Base-by-base conservation (phyloP, 2,329 filamentous ascomycete species). In the Mariannaea elegans region DNA sequence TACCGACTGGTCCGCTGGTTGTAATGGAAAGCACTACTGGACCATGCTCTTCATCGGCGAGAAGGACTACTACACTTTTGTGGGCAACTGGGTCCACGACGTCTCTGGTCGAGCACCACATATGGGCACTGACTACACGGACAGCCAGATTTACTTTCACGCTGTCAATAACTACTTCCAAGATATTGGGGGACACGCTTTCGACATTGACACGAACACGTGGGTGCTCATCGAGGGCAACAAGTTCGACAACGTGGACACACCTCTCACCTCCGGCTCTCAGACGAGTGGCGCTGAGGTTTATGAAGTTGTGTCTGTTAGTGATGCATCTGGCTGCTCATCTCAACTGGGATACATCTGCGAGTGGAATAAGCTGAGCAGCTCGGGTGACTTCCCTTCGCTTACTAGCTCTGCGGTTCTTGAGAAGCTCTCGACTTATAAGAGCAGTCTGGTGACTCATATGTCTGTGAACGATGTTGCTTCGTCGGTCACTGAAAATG, bases 161-260 rank as follows among this genome's bases (percentile, higher is more conserved):
- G 82, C 82, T 18, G 82, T 86, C 68, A 87, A 87, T 81, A 87
- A 87, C 79, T 86, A 85, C 79, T 87, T 79, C 75, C 78, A 81
- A 31, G 82, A 81, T 72, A 68, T 64, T 6, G 63, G 73, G 13
- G 81, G 81, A 19, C 85, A 87, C 71, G 82, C 83, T 12, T 87
- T 87, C 67, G 85, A 86, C 68, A 70, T 80, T 42, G 76, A 75
- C 29, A 38, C 68, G 7, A 78, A 78, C 31, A 76, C 70, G 36
- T 76, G 76, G 65, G 78, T 84, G 31, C 75, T 87, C 16, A 80
- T 81, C 1, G 84, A 87, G 73, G 84, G 84, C 34, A 86, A 85
- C 66, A 77, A 83, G 36, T 87, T 86, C 76, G 79, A 85, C 71
- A 81, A 83, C 61, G 79, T 87, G 46, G 67, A 71, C 3, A 75